Evolutionary conservation across 495 filamentous ascomycete genomes (phyloP), one percentile per base, ranked within the genome.

Genomic region (Penicillium silybi): DNA sequence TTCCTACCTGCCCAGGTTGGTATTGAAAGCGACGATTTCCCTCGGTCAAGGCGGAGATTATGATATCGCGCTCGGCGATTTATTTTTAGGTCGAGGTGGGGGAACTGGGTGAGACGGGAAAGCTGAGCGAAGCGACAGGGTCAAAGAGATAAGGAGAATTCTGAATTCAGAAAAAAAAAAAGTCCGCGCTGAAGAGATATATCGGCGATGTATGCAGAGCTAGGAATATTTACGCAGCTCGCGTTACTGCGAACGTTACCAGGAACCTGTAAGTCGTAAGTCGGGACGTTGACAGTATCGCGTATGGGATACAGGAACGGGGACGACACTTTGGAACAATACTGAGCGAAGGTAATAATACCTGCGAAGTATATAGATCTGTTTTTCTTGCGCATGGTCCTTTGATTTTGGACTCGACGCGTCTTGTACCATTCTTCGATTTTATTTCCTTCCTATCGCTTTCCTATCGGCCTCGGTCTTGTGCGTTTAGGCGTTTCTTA

Each of bases 171-270:
- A 11, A n/a, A n/a, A n/a, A n/a, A n/a, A n/a, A n/a, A n/a, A n/a
- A n/a, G n/a, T n/a, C n/a, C n/a, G n/a, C n/a, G 29, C 3, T 22
- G 32, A 39, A 17, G 19, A 25, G 7, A 26, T 16, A 34, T 48
- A 40, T 26, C 4, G 37, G 37, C 37, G 15, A 17, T 39, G 37
- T 32, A 39, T 39, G n/a, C 13, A 39, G 32, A 18, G 37, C 37
- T 11, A 39, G 18, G n/a, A 19, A 39, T 39, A 19, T 39, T 23
- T 52, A 46, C 41, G 42, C 19, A 23, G 15, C 2, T 41, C 41
- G 43, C 25, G 26, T 41, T 47, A 51, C 40, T 39, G 43, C 20
- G 42, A 61, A 64, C 56, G 25, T 58, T 64, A 62, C 58, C 55
- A 63, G 57, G 61, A 55, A 63, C 57, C 40, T 20, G 44, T 54